A percentile compares a stretch with the other conserved stretches of the same genome.
Evolutionary conservation across 345 rosid species (phyloP).

Genomic region (Excoecaria agallocha): DNA sequence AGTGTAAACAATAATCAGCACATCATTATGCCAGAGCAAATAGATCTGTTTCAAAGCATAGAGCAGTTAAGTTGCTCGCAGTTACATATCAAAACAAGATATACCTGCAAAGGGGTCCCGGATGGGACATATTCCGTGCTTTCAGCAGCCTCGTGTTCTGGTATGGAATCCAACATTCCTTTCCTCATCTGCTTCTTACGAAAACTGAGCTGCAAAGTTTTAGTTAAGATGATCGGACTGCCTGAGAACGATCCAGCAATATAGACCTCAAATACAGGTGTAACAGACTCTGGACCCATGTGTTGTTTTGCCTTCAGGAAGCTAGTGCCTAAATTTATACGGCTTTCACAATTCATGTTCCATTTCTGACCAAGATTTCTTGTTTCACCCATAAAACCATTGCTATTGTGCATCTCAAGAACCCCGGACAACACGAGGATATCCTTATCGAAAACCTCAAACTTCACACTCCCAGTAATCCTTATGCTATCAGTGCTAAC

Average conservation of each 20-base stretch:
- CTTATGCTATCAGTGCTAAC: conserved; percentile 33
- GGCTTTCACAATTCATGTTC: conserved; percentile 27
- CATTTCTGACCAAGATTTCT: conserved; percentile 22
- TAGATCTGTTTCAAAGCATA: background rate
- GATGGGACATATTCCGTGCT: conserved; percentile 10
- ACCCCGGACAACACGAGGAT: conserved; percentile 22
- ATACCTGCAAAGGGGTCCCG: conserved; percentile 20
- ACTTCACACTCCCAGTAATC: conserved; percentile 25
- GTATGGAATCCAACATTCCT: conserved; percentile 22
- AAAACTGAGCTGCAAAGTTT: conserved; percentile 21
- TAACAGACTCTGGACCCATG: conserved; percentile 13
- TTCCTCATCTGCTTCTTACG: conserved; percentile 14
- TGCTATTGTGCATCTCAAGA: conserved; percentile 15
- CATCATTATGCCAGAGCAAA: background rate
- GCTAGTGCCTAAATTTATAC: conserved; percentile 15
- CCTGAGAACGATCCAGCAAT: conserved; percentile 32
- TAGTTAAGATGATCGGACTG: conserved; percentile 26
- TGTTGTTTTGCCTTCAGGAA: conserved; percentile 22
- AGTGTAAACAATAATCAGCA: background rate
- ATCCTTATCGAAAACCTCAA: conserved; percentile 26
- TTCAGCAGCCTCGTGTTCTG: conserved; percentile 22
- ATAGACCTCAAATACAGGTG: conserved; percentile 29
- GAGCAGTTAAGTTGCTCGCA: background rate
- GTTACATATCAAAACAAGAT: background rate
- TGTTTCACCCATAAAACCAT: conserved; percentile 23